Conservation (phyloP, 1,139 yeast species). For the Suhomyces panamericanus region DNA sequence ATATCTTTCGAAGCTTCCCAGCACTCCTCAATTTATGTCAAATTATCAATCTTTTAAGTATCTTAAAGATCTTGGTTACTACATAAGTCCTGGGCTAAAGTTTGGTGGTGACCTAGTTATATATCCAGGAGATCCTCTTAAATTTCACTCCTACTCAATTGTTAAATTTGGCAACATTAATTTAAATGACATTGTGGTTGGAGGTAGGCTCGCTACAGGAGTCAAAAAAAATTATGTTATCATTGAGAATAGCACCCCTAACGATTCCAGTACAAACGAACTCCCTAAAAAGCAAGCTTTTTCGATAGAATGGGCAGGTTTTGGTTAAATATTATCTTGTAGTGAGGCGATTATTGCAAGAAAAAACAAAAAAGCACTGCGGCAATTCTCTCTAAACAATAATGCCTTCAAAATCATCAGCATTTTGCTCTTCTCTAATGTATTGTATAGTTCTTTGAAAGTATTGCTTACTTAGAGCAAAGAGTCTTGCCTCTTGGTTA, state of each 20-base stretch:
- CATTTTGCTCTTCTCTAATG: slow-evolving; percentile 65
- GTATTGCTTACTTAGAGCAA: slow-evolving; percentile 34
- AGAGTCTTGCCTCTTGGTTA: slow-evolving; percentile 37
- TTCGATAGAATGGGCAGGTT: slow-evolving; percentile 82
- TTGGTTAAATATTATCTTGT: slow-evolving; percentile 44
- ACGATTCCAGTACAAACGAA: slow-evolving; percentile 5
- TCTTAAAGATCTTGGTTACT: slow-evolving; percentile 52
- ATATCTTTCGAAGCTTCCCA: neutral
- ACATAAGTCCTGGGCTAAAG: slow-evolving; percentile 77
- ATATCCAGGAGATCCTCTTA: slow-evolving; percentile 92
- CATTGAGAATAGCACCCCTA: slow-evolving; percentile 37
- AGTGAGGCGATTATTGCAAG: no score
- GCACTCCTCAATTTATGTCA: slow-evolving; percentile 1
- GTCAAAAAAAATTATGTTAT: slow-evolving; percentile 86
- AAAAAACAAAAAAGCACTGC: no score
- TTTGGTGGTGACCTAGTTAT: slow-evolving; percentile 90
- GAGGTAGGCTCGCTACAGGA: slow-evolving; percentile 89
- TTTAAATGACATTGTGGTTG: slow-evolving; percentile 63
- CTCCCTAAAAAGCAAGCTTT: slow-evolving; percentile 37
- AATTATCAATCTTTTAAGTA: slow-evolving; percentile 22
- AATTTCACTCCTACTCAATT: slow-evolving; percentile 85
- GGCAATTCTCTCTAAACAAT: slow-evolving; percentile 6
- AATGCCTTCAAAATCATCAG: slow-evolving; percentile 53
- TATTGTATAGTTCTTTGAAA: slow-evolving; percentile 70
- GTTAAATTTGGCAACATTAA: slow-evolving; percentile 56